phyloP scores from a whole-genome alignment of 148 eudicot genomes.

The Pharnaceum exiguum region DNA sequence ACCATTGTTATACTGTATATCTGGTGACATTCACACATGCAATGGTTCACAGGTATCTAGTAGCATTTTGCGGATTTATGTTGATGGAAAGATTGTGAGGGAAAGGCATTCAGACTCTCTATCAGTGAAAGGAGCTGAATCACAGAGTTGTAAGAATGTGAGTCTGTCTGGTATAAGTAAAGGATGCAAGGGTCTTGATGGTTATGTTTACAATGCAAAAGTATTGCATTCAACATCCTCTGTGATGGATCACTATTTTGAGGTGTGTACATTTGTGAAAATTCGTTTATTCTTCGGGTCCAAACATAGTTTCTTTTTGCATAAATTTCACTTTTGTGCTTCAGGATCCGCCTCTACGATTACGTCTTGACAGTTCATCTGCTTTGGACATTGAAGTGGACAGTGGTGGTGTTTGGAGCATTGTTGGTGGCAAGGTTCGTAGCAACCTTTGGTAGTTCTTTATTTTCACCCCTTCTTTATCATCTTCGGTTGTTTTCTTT shows the following conservation, averaged over 20 bases:
- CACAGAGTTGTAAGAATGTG: conserved; percentile 23
- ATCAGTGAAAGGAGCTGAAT: conserved; percentile 15
- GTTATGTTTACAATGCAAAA: conserved; percentile 50
- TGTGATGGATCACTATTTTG: conserved; percentile 37
- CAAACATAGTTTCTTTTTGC: conserved; percentile 4
- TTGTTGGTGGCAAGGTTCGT: conserved; percentile 74
- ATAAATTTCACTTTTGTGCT: conserved; percentile 9
- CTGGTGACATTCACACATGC: conserved; percentile 3
- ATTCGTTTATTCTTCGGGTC: background rate
- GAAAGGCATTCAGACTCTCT: conserved; percentile 39
- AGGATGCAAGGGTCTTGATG: conserved; percentile 32
- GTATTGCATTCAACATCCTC: conserved; percentile 31
- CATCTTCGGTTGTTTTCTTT: background rate
- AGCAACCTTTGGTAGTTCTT: conserved; percentile 4
- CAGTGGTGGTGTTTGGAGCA: conserved; percentile 69
- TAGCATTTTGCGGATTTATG: conserved; percentile 45
- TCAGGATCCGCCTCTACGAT: conserved; percentile 65
- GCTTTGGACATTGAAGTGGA: conserved; percentile 62
- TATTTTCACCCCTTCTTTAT: conserved; percentile 1
- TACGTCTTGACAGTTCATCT: conserved; percentile 54
- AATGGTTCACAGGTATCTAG: conserved; percentile 41
- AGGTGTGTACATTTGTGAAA: conserved; percentile 39
- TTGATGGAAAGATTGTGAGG: conserved; percentile 60
- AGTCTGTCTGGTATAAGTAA: conserved; percentile 34
- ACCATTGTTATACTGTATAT: too few relatives aligned